A percentile compares a stretch with the other conserved stretches of the same genome.
phyloP scores from a whole-genome alignment of 345 rosid species.

The Lepidium africanum region DNA sequence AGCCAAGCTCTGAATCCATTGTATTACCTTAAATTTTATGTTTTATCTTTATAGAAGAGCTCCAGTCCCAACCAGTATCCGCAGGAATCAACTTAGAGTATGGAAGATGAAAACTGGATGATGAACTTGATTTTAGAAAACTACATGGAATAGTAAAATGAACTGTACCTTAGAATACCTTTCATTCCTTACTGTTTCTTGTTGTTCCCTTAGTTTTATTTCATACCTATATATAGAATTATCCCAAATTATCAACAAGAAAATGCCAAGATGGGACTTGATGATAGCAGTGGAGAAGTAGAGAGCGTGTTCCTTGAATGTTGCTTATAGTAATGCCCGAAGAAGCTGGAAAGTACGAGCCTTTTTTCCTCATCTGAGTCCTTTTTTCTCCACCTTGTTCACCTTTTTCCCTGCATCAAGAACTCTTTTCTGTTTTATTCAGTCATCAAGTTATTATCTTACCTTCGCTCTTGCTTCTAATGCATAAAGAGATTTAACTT shows the following conservation, averaged over 20 bases:
- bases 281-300: too few species aligned
- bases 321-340: too few species aligned
- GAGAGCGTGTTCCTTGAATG: too few species aligned
- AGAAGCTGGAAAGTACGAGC: too few species aligned
- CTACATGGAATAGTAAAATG: background rate
- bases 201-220: too few species aligned
- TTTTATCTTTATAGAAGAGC: slow-evolving; percentile 89
- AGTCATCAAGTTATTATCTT: background rate
- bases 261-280: too few species aligned
- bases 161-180: slow-evolving; percentile 60
- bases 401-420: too few species aligned
- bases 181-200: slow-evolving; percentile 38
- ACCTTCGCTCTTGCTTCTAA: slow-evolving; percentile 81
- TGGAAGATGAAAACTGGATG: background rate
- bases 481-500: slow-evolving; percentile 78
- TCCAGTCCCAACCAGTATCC: slow-evolving; percentile 79
- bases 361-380: too few species aligned
- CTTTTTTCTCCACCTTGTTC: too few species aligned
- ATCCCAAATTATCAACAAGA: too few species aligned
- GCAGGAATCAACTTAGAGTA: background rate
- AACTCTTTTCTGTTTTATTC: too few species aligned
- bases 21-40: slow-evolving; percentile 79
- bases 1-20: background rate
- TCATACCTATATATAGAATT: too few species aligned
- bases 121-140: background rate